Conservation (phyloP, 1,284 basidiomycete species). For the Lentinus polychrous region DNA sequence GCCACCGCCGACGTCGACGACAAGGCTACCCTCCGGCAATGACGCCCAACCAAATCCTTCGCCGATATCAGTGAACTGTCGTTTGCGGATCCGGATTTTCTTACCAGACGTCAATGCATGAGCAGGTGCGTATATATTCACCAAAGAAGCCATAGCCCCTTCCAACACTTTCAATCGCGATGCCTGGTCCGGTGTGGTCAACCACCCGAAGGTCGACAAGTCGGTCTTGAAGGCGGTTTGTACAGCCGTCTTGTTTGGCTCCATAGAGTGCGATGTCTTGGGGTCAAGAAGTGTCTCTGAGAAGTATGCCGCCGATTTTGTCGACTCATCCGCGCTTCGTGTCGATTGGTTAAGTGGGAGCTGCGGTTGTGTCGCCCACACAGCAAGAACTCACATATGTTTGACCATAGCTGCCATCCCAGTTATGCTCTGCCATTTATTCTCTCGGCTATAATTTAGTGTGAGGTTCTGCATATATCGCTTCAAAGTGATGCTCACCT, state of each 20-base stretch:
- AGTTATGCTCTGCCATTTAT: constrained; percentile 7
- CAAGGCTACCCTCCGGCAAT: constrained; percentile 10
- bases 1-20: constrained; percentile 18
- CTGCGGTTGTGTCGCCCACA: no score
- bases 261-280: constrained; percentile 13
- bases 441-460: constrained; percentile 3
- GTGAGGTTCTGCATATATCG: no score
- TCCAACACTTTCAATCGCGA: not conserved
- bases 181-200: constrained; percentile 7
- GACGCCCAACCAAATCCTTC: constrained; percentile 13
- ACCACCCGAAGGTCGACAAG: constrained; percentile 4
- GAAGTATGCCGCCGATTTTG: constrained; percentile 6
- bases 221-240: constrained; percentile 1
- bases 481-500: no score
- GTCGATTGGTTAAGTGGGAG: not conserved
- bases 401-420: constrained; percentile 6
- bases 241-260: constrained; percentile 9
- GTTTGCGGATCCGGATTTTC: not conserved
- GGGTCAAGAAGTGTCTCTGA: constrained; percentile 11
- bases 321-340: constrained; percentile 3
- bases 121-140: not conserved
- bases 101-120: not conserved
- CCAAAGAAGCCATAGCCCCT: constrained; percentile 2
- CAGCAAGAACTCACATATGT: not conserved
- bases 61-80: no score